Base-by-base conservation (phyloP, 495 filamentous ascomycete species). In the Neurospora africana region DNA sequence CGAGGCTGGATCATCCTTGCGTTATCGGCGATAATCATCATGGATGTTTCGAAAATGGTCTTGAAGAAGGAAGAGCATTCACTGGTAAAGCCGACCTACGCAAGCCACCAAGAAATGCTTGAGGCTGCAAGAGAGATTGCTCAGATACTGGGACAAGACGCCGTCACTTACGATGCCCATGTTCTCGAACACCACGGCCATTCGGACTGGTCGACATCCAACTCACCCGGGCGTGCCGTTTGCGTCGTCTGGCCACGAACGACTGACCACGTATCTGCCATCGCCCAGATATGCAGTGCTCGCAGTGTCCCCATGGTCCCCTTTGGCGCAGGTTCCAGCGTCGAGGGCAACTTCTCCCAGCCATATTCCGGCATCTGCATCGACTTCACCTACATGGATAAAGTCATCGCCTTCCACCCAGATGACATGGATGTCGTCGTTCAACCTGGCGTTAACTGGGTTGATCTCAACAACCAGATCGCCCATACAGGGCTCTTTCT, bases 341-440 rank as follows among this genome's bases (percentile, higher is more conserved):
- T 97, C 6, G 94, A 97, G 77, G 94, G 88, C 37, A 94, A 95
- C 79, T 96, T 96, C 80, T 89, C 91, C 4, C 90, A 93, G 15
- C 91, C 93, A 1, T 87, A 89, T 77, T 91, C 91, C 6, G 94
- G 94, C 13, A 86, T 98, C 75, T 91, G 88, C 74, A 90, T 98
- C 70, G 92, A 97, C 77, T 94, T 98, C 74, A 85, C 87, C 4
- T 84, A 83, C 73, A 98, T 98, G 94, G 88, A 95, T 76, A 83
- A 89, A 72, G 89, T 97, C 43, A 35, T 97, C 36, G 83, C 87
- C 10, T 84, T 97, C 53, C 89, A 95, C 76, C 87, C 90, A 33
- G 89, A 91, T 8, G 94, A 97, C 79, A 91, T 97, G 90, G 94
- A 97, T 78, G 85, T 97, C 69, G 90, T 94, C 7, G 93, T 97